Evolutionary conservation across 2,329 filamentous ascomycete genomes (phyloP), one percentile per base, ranked within the genome.

Genomic region (Setomelanomma holmii): DNA sequence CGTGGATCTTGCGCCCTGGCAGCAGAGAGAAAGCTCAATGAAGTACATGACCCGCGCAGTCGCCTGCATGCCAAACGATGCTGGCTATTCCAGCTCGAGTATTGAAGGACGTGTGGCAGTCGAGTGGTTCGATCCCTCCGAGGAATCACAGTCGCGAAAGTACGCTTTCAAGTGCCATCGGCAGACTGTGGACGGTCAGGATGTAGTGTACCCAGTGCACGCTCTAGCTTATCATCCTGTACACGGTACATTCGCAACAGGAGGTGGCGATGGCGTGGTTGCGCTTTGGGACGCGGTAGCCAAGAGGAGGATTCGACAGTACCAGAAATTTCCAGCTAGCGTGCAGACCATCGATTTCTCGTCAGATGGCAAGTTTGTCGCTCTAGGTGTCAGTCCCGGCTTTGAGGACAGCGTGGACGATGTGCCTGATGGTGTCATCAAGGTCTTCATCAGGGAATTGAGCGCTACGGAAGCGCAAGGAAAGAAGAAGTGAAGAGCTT

Each of bases 141-240:
- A 86, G 36, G 90, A 93, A 74, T 93, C 90, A 4, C 93, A 98
- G 78, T 89, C 90, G 34, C 86, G 93, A 61, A 98, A 97, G 75
- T 99, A 98, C 74, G 95, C 95, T 12, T 99, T 99, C 85, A 99
- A 99, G 76, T 99, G 95, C 76, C 95, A 99, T 76, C 86, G 95
- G 4, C 91, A 96, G 74, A 83, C 86, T 1, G 76, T 85, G 1
- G 83, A 87, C 35, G 86, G 86, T 43, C 86, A 83, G 22, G 93
- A 96, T 67, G 83, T 96, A 4, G 91, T 97, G 3, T 96, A 93
- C 68, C 93, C 93, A 0, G 93, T 97, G 62, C 95, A 97, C 70
- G 89, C 92, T 2, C 82, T 97, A 6, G 86, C 90, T 1, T 97
- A 96, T 78, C 92, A 97, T 74, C 91, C 91, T 0, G 77, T 89